phyloP scores from a whole-genome alignment of 1,139 yeast genomes.

The Groenewaldozyma sp. region DNA sequence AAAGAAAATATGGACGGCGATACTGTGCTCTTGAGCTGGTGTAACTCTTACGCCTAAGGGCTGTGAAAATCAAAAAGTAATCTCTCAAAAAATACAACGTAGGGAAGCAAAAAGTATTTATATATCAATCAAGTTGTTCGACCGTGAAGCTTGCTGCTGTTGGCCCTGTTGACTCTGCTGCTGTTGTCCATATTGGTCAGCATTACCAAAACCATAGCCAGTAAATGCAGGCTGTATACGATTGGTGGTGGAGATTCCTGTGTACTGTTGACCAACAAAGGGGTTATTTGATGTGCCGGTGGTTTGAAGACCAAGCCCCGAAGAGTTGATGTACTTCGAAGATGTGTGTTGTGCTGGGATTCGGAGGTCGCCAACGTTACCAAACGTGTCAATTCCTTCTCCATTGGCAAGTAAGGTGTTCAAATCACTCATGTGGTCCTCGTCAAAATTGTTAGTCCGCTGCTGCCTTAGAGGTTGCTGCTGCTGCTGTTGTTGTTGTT shows the following conservation, averaged over 20 bases:
- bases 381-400: slow-evolving; percentile 91
- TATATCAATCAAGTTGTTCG: slow-evolving; percentile 6
- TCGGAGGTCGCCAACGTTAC: slow-evolving; percentile 83
- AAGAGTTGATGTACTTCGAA: slow-evolving; percentile 74
- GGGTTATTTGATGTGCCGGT: slow-evolving; percentile 52
- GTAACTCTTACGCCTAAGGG: no score
- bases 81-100: no score
- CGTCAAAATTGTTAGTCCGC: slow-evolving; percentile 19
- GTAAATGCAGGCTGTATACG: slow-evolving; percentile 60
- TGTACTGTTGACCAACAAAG: slow-evolving; percentile 62
- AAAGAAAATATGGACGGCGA: no score
- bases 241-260: slow-evolving; percentile 59
- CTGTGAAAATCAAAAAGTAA: no score
- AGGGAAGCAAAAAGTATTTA: neutral
- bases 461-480: slow-evolving; percentile 29
- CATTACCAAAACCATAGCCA: slow-evolving; percentile 91
- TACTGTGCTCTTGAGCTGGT: no score
- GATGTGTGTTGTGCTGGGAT: slow-evolving; percentile 91
- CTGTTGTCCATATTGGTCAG: slow-evolving; percentile 30
- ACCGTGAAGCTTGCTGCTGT: slow-evolving; percentile 5
- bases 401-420: slow-evolving; percentile 76
- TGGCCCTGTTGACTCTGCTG: slow-evolving; percentile 19
- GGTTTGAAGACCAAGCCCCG: slow-evolving; percentile 47
- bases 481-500: slow-evolving; percentile 25
- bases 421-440: slow-evolving; percentile 40